Conservation (phyloP, 352 stramenopile genomes). For the Pythium phragmiticola region DNA sequence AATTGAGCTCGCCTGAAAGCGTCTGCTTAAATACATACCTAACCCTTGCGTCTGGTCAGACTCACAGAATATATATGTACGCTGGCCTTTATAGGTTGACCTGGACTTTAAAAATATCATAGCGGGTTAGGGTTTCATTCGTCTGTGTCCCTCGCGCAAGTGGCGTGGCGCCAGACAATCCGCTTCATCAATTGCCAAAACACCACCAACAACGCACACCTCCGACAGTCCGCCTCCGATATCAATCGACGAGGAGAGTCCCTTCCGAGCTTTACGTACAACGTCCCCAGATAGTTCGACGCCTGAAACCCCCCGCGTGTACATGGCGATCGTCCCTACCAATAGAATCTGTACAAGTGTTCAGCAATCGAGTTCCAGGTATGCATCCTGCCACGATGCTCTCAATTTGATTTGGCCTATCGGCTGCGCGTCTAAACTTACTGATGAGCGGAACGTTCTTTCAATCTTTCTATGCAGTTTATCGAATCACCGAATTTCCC, state of each 20-base stretch:
- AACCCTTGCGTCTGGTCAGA: no score
- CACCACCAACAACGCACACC: no score
- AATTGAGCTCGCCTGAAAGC: background rate
- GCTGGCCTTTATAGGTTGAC: no score
- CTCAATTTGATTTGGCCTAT: background rate
- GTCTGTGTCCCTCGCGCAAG: no score
- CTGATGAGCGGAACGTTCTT: background rate
- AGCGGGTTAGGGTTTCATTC: no score
- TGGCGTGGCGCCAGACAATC: no score
- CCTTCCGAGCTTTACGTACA: background rate
- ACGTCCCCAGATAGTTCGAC: background rate
- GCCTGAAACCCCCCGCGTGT: constrained; percentile 3
- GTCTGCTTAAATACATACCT: no score
- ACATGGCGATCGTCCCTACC: constrained; percentile 21
- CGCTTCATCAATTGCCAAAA: no score
- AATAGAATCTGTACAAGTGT: constrained; percentile 1
- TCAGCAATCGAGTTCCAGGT: constrained; percentile 19
- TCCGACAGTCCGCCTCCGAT: no score
- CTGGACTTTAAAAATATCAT: no score
- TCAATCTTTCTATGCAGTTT: background rate
- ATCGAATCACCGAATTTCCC: background rate
- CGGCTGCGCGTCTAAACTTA: background rate
- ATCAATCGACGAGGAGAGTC: background rate
- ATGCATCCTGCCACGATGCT: background rate
- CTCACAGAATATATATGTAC: no score